These are phyloP conservation scores for Daedalea quercina DNA, from an alignment of 768 basidiomycete species.

Conservation along the genomic window DNA sequence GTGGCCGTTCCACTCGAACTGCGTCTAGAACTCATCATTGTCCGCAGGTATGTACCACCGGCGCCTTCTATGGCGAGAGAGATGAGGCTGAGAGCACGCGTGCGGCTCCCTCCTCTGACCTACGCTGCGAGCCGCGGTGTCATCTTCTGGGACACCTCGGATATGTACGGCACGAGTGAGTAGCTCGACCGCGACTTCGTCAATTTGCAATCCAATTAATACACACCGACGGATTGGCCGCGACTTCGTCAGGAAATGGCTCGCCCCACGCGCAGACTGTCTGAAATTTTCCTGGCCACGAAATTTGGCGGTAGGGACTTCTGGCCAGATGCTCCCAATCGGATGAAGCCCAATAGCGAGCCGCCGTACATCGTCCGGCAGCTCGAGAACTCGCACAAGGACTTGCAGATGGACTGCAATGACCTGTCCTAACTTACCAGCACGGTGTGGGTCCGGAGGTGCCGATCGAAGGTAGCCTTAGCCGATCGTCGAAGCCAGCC, in stretches of 20 bases:
- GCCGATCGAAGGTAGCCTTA: conserved; percentile 17
- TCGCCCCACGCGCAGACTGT: conserved; percentile 43
- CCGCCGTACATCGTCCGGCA: conserved; percentile 28
- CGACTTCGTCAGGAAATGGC: conserved; percentile 28
- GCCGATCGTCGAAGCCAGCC: neutral
- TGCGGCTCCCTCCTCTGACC: neutral
- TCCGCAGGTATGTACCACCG: neutral
- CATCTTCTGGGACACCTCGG: conserved; percentile 42
- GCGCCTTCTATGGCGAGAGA: neutral
- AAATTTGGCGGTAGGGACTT: conserved; percentile 39
- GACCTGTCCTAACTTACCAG: conserved; percentile 37
- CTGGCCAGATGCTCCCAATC: neutral
- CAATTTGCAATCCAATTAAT: neutral
- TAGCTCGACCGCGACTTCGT: too few species aligned
- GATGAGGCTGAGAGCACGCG: neutral
- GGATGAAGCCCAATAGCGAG: neutral
- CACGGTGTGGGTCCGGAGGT: conserved; percentile 25
- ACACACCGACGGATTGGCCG: neutral
- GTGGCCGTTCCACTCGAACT: neutral
- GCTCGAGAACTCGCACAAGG: conserved; percentile 32
- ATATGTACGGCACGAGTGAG: conserved; percentile 31
- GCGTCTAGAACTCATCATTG: neutral
- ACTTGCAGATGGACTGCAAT: conserved; percentile 27
- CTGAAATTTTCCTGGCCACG: conserved; percentile 56
- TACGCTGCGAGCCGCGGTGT: conserved; percentile 23